Conservation (phyloP, 805 yeast species). For the Wickerhamiella bombiphila region DNA sequence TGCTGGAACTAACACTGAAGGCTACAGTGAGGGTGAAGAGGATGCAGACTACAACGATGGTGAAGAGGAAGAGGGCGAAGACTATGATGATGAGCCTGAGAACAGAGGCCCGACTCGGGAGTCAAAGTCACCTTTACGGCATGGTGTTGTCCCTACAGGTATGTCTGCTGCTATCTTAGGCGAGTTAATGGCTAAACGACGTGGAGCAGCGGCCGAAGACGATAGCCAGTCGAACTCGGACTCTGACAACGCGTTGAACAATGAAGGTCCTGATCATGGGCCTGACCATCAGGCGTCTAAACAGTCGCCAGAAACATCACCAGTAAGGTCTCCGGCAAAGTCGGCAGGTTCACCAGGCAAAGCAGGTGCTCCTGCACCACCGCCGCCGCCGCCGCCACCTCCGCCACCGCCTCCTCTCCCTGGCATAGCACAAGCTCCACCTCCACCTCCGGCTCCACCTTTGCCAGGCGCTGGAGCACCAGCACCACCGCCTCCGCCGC, state of each 20-base stretch:
- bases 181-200: slow-evolving; percentile 2
- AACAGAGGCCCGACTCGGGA: no score
- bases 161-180: slow-evolving; percentile 1
- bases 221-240: no score
- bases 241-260: not conserved
- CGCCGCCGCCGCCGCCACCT: slow-evolving; percentile 15
- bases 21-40: no score
- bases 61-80: no score
- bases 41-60: no score
- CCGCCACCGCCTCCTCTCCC: slow-evolving; percentile 24
- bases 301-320: not conserved
- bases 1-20: no score
- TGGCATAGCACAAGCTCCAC: slow-evolving; percentile 25
- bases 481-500: slow-evolving; percentile 21
- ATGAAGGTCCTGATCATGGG: not conserved
- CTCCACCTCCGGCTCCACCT: slow-evolving; percentile 22
- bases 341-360: not conserved
- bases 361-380: slow-evolving; percentile 14
- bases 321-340: not conserved
- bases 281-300: not conserved
- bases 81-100: no score
- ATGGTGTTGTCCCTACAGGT: no score
- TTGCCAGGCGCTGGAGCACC: slow-evolving; percentile 2
- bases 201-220: slow-evolving; percentile 8
- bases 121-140: no score